Evolutionary conservation across 2,329 filamentous ascomycete species (phyloP), one percentile per base, ranked within the genome.

Genomic region (Venturia aucupariae): DNA sequence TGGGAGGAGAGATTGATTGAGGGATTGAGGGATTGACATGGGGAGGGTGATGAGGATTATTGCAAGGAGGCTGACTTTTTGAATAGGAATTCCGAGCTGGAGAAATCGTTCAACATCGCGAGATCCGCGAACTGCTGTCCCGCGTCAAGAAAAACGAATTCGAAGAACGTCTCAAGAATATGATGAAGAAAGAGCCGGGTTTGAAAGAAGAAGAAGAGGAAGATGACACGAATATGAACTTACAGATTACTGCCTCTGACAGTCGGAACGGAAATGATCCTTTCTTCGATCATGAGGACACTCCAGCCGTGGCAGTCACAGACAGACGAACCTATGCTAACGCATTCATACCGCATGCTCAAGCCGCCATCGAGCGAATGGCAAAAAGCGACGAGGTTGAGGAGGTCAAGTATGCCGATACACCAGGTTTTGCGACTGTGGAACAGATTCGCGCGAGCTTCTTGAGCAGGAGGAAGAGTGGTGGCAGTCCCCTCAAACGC

Each of bases 101-200:
- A 11, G 27, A 32, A 19, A 35, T 57, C 35, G 51, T 57, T 13
- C 51, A 57, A 8, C 51, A 57, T 35, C 51, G 51, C 27, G 51
- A 57, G 30, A 57, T 57, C 11, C 51, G 51, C 17, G 51, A 57
- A 15, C n/a, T 57, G 51, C 51, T 57, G 3, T 19, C 51, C n/a
- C 27, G 51, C 15, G 51, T 57, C 19, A 57, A 35, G 51, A 57
- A 35, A 17, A 57, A 57, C n/a, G 51, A 57, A 10, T 57, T 57
- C 10, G 51, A 57, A 11, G 51, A 57, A 51, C 46, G 46, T 15
- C 46, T 51, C 22, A 51, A 51, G 22, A 27, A 51, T 17, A 27
- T 22, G 44, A 46, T 51, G 46, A 51, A 51, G 22, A 51, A 27
- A 13, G 46, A 51, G 46, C 46, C 46, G 22, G 46, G 22, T 27